These are phyloP conservation scores for Fusarium sp. DNA, from an alignment of 2,329 filamentous ascomycete species.

Conservation along the genomic window DNA sequence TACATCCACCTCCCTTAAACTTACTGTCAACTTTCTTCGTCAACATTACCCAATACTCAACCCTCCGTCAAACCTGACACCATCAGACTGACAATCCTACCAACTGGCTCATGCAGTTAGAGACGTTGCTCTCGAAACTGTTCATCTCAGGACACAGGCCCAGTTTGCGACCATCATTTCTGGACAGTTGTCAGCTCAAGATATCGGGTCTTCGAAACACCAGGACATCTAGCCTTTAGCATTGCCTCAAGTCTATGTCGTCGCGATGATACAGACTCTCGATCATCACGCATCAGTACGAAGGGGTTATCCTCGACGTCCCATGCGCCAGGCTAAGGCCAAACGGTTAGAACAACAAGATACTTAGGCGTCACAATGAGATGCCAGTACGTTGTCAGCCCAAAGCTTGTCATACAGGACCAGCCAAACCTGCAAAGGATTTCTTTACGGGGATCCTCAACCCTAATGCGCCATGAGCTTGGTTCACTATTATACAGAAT, in stretches of 20 bases:
- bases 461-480: too few relatives aligned
- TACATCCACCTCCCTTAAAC: accelerated
- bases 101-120: neutral
- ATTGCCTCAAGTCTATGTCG: neutral
- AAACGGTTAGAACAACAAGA: too few relatives aligned
- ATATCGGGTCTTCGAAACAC: neutral
- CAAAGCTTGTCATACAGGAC: too few relatives aligned
- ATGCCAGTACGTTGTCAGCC: too few relatives aligned
- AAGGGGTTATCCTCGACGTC: too few relatives aligned
- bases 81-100: accelerated
- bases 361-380: too few relatives aligned
- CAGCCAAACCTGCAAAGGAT: too few relatives aligned
- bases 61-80: neutral
- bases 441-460: too few relatives aligned
- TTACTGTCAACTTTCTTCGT: neutral
- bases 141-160: neutral
- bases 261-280: neutral
- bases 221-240: too few relatives aligned
- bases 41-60: neutral
- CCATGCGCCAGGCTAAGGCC: too few relatives aligned
- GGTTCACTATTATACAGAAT: too few relatives aligned
- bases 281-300: too few relatives aligned
- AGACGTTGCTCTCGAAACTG: neutral
- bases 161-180: neutral
- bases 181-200: neutral